Evolutionary conservation across 306 rosid species (phyloP).

Genomic region (Dalbergia cochinchinensis): DNA sequence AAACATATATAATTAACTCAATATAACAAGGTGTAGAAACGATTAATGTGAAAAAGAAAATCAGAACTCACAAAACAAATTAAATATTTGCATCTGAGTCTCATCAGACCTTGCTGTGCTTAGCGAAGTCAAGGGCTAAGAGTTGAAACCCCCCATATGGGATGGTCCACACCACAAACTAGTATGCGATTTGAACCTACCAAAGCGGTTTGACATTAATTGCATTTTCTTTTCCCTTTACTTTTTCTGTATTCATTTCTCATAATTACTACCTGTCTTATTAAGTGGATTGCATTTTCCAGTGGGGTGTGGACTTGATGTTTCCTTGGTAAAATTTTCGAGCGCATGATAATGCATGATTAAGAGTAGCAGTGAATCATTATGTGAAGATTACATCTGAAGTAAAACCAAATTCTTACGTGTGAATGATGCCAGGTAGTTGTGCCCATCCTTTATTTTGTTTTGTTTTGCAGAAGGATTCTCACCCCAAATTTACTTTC

Average conservation of each 20-base stretch:
- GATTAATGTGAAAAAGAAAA: no score
- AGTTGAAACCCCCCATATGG: slow-evolving; percentile 25
- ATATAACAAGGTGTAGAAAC: no score
- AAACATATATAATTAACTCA: no score
- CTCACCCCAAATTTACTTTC: slow-evolving; percentile 5
- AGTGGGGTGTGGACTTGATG: slow-evolving; percentile 46
- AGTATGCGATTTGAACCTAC: slow-evolving; percentile 38
- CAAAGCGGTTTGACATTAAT: slow-evolving; percentile 12
- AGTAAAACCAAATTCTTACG: slow-evolving; percentile 50
- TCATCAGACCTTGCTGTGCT: no score
- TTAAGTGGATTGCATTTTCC: slow-evolving; percentile 54
- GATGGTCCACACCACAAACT: slow-evolving; percentile 51
- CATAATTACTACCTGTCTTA: slow-evolving; percentile 65
- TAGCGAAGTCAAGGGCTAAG: neutral
- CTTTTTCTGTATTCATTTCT: slow-evolving; percentile 42
- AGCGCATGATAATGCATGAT: slow-evolving; percentile 54
- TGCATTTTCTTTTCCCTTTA: neutral
- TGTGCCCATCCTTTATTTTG: neutral
- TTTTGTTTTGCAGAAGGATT: slow-evolving; percentile 39
- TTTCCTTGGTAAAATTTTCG: slow-evolving; percentile 50
- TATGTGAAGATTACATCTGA: slow-evolving; percentile 55
- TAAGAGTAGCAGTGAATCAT: slow-evolving; percentile 52
- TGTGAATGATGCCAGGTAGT: slow-evolving; percentile 53
- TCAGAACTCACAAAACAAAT: neutral
- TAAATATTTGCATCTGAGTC: no score